Evolutionary conservation across 352 stramenopile species (phyloP), one percentile per base, ranked within the genome.

Genomic region (Globisporangium uncinulatum): DNA sequence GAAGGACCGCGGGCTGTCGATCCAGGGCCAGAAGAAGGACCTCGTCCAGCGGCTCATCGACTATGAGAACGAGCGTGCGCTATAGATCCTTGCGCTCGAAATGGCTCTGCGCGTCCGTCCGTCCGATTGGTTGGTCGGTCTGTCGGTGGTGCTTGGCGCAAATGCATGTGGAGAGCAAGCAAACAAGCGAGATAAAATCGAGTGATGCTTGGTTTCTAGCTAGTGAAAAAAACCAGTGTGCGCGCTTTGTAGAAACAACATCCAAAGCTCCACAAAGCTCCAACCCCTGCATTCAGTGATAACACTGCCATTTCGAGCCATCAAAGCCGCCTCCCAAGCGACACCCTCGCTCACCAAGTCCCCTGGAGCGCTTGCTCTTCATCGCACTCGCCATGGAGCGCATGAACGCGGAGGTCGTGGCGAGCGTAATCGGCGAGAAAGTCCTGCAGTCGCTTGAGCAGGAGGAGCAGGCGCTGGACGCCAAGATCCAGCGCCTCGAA

Each of bases 11-110:
- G 56, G 75, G 11, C 60, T 96, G 56, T 94, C 86, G 24, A 94
- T 66, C 46, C 86, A 96, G 62, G 86, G 86, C 52, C 81, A 96
- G 66, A 94, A 94, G 73, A 94, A 93, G 65, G 85, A 94, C 10
- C 78, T 96, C 11, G 80, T 94, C 64, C 80, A 93, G 74, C 83
- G 86, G 42, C 79, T 96, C 52, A 90, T 94, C 56, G 86, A 94
- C 69, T 92, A 90, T 59, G 82, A 92, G 59, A 85, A 94, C 64
- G 82, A 94, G 63, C 82, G 79, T 42, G 78, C 82, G 60, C 68
- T 92, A 75, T 92, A 92, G 70, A 80, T 51, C 21, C n/a, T 21
- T 46, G 42, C 42, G 21, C 42, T 44, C 6, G 39, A 6, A 37
- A 39, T 39, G 34, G 34, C 34, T 17, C 15, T 15, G 11, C 11